A percentile compares a stretch with the other conserved stretches of the same genome.
phyloP scores from a whole-genome alignment of 2,329 filamentous ascomycete genomes.

The Alternaria ethzedia region DNA sequence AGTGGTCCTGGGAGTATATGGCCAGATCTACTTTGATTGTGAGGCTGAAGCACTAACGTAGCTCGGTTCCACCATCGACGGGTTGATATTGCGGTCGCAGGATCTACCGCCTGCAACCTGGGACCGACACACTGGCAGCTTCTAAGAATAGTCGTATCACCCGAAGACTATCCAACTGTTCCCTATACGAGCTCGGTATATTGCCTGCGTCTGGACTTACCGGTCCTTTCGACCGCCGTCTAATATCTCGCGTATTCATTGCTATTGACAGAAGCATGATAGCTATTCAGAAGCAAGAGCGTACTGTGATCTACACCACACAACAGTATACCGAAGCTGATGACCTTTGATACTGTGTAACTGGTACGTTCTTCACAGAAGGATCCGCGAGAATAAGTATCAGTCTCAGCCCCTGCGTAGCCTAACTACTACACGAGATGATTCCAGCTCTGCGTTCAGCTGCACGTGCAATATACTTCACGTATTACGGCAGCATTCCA shows the following conservation, averaged over 20 bases:
- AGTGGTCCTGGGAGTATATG: background rate
- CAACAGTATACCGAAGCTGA: background rate
- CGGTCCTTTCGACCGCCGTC: conserved; percentile 1
- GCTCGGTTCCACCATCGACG: conserved; percentile 20
- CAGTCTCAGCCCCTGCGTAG: background rate
- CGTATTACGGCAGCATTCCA: conserved; percentile 21
- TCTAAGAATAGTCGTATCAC: conserved; percentile 15
- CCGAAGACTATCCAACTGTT: background rate
- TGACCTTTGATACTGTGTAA: background rate
- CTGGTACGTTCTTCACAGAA: background rate
- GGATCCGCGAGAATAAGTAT: background rate
- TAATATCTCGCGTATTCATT: background rate
- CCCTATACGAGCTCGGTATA: conserved; percentile 10
- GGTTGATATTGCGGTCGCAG: conserved; percentile 25
- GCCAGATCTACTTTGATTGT: conserved; percentile 5
- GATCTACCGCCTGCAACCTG: conserved; percentile 12
- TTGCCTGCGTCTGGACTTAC: conserved; percentile 6
- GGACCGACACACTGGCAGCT: conserved; percentile 1
- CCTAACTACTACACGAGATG: conserved; percentile 6
- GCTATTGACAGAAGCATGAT: background rate
- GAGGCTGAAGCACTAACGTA: conserved; percentile 33
- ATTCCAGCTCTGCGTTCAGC: conserved; percentile 3
- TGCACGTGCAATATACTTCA: conserved; percentile 33
- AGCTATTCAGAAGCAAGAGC: background rate
- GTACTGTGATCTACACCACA: background rate